Evolutionary conservation across 345 rosid species (phyloP).

Genomic region (Zanthoxylum bungeanum): DNA sequence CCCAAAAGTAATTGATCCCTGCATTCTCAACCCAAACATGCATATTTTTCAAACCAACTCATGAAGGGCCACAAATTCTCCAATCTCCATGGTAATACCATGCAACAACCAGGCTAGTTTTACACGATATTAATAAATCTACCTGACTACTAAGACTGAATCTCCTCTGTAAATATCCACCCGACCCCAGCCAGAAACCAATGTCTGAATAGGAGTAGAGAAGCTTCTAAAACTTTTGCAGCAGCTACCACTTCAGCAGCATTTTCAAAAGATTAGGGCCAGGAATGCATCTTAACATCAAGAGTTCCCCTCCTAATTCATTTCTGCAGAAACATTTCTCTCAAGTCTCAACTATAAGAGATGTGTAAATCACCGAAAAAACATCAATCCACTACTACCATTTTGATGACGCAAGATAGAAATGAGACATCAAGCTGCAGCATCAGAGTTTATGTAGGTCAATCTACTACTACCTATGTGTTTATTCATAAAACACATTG

Average conservation of each 20-base stretch:
- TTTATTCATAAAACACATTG: no score
- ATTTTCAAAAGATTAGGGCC: not conserved
- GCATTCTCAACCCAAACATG: not conserved
- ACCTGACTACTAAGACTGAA: no score
- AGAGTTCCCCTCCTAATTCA: not conserved
- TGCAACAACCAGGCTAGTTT: not conserved
- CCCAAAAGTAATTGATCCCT: not conserved
- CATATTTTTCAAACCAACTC: not conserved
- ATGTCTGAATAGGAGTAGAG: not conserved
- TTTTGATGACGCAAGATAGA: not conserved
- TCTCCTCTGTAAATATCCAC: not conserved
- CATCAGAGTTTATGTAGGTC: not conserved
- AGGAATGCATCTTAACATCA: not conserved
- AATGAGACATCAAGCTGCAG: constrained; percentile 6
- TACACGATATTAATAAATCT: no score
- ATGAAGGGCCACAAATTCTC: not conserved
- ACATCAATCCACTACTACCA: not conserved
- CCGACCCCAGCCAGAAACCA: not conserved
- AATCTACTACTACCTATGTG: no score
- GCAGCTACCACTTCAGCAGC: not conserved
- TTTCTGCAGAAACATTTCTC: not conserved
- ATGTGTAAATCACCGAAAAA: not conserved
- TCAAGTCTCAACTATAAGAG: not conserved
- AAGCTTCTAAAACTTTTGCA: not conserved
- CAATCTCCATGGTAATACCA: no score